phyloP scores from a whole-genome alignment of 2,329 filamentous ascomycete species.

The Cucurbitaria berberidis region DNA sequence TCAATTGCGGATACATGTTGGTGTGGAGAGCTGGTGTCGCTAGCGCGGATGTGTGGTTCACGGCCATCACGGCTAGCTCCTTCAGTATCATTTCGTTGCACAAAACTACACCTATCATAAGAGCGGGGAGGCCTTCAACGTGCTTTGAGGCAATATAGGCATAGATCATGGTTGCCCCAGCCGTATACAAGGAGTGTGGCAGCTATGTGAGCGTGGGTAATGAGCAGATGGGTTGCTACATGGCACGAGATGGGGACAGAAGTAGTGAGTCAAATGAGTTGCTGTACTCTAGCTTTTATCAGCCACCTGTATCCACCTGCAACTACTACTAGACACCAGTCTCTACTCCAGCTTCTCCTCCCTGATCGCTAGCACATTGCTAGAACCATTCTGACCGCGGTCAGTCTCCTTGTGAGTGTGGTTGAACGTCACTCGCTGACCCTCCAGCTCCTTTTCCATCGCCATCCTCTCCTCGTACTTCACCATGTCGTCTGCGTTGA shows the following conservation, averaged over 20 bases:
- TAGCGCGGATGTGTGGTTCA: constrained; percentile 1
- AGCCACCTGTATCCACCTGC: background rate
- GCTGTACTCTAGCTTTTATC: background rate
- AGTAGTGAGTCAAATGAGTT: background rate
- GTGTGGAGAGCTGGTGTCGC: constrained; percentile 2
- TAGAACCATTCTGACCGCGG: background rate
- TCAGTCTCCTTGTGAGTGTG: constrained; percentile 8
- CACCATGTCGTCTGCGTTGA: constrained; percentile 8
- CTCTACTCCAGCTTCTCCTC: constrained; percentile 8
- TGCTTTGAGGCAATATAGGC: background rate
- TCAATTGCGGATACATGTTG: constrained; percentile 13
- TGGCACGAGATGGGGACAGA: background rate
- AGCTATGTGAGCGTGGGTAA: no score
- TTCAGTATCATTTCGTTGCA: background rate
- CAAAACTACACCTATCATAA: background rate
- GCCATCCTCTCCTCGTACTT: background rate
- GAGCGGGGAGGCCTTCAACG: background rate
- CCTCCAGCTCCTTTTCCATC: constrained; percentile 1
- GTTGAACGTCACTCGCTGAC: constrained; percentile 7
- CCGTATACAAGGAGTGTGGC: background rate
- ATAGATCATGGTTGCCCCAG: background rate
- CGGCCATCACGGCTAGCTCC: no score
- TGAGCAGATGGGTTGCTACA: background rate
- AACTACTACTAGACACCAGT: background rate
- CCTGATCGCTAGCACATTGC: constrained; percentile 4